These are phyloP conservation scores for Linnemannia zychae DNA, from an alignment of 192 early-diverging fungal species.

Conservation along the genomic window DNA sequence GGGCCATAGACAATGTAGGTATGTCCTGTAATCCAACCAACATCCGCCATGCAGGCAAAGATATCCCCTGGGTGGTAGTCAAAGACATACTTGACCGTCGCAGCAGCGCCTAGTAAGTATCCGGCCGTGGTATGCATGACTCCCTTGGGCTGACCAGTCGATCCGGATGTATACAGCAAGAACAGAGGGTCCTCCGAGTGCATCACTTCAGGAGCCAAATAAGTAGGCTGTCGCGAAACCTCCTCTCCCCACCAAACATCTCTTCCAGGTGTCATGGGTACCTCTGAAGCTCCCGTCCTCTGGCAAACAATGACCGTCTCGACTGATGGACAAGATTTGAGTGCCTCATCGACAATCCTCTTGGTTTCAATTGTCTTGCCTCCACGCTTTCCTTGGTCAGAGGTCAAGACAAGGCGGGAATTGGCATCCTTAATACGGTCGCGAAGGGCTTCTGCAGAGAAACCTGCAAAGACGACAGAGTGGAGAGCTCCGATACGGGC, in stretches of 20 bases:
- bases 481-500: conserved; percentile 93
- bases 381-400: conserved; percentile 95
- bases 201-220: conserved; percentile 86
- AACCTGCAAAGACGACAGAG: conserved; percentile 97
- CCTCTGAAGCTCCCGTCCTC: conserved; percentile 82
- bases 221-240: conserved; percentile 79
- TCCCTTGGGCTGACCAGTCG: conserved; percentile 93
- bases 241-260: conserved; percentile 98
- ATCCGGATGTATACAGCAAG: conserved; percentile 94
- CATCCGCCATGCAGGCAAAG: conserved; percentile 95
- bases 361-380: conserved; percentile 92
- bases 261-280: conserved; percentile 80
- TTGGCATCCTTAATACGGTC: conserved; percentile 90
- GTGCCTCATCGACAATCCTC: conserved; percentile 93
- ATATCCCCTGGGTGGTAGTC: conserved; percentile 92
- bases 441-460: conserved; percentile 92
- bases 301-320: conserved; percentile 90
- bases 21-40: conserved; percentile 91
- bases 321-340: conserved; percentile 81
- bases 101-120: conserved; percentile 88
- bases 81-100: conserved; percentile 93
- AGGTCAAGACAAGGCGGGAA: conserved; percentile 90
- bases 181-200: conserved; percentile 94
- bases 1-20: conserved; percentile 96
- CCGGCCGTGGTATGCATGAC: conserved; percentile 95